Base-by-base conservation (phyloP, 345 rosid species). In the Aurinia saxatilis region DNA sequence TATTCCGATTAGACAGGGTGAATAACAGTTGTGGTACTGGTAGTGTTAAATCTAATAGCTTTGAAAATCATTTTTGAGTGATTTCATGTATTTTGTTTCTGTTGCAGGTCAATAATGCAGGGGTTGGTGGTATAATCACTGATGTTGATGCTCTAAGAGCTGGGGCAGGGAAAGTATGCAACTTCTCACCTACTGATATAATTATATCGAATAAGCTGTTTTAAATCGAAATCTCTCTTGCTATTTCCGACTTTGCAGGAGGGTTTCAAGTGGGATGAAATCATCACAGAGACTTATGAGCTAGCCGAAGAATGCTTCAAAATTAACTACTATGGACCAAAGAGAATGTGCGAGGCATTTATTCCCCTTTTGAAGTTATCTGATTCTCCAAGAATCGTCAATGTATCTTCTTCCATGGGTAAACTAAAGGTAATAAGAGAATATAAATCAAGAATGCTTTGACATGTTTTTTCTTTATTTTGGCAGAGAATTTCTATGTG, bases 271-370 rank as follows among this genome's bases (percentile, higher is more conserved):
- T 77, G 65, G 70, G 21, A 14, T 3, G 57, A 78, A 38, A 30
- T 70, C 35, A 5, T 57, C 2, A 56, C 52, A 7, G 19, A 18
- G 25, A 71, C 66, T 12, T 71, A 67, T 8, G 77, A 73, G 41
- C 8, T 12, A 54, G 68, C 67, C 1, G 69, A 60, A 54, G 49
- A 71, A 55, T 68, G 85, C 54, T 2, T 78, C 2, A n/a, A 71
- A 30, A 76, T 59, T 36, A 81, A 81, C 67, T 81, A 76, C 47
- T 76, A 62, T 40, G 85, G 82, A 0, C 65, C 79, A 19, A 81
- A 75, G 67, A 61, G 72, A 19, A 76, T 71, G 73, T 62, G 70
- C 35, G 78, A 80, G 48, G 58, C 75, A 5, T 38, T 78, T 19
- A 44, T 78, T 50, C 73, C 75, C 13, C 66, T 80, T 19, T 80